phyloP scores from a whole-genome alignment of 768 basidiomycete genomes.

The Auricularia auricula-judae region DNA sequence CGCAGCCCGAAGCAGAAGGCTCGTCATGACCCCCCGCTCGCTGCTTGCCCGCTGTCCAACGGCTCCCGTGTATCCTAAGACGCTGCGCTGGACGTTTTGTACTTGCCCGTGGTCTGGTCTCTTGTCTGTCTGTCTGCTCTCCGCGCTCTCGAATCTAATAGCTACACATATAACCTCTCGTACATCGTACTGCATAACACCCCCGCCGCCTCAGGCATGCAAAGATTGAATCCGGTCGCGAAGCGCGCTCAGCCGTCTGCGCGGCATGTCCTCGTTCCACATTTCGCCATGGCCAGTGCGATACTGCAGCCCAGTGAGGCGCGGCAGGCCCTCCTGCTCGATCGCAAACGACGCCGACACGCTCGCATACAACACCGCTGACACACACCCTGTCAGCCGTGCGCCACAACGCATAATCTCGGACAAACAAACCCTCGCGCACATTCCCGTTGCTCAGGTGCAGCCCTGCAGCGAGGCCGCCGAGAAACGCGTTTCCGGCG shows the following conservation, averaged over 20 bases:
- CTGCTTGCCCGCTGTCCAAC: constrained; percentile 22
- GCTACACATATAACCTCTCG: constrained; percentile 8
- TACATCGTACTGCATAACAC: neutral
- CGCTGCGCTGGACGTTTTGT: neutral
- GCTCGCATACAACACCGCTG: constrained; percentile 63
- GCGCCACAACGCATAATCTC: neutral
- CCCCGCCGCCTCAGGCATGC: neutral
- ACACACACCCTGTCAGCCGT: neutral
- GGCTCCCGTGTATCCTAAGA: constrained; percentile 1
- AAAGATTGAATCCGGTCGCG: constrained; percentile 26
- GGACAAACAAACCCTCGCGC: constrained; percentile 42
- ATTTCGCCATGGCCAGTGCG: constrained; percentile 15
- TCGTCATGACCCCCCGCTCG: constrained; percentile 30
- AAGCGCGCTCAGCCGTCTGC: constrained; percentile 43
- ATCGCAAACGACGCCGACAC: constrained; percentile 76
- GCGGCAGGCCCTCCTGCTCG: constrained; percentile 72
- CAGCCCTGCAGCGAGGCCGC: constrained; percentile 72
- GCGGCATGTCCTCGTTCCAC: constrained; percentile 69
- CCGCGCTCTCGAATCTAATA: neutral
- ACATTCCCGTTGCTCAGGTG: constrained; percentile 43
- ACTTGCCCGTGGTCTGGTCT: constrained; percentile 8
- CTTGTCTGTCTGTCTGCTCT: constrained; percentile 4
- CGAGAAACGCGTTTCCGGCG: constrained; percentile 85
- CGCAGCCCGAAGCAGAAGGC: neutral
- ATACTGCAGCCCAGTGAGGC: constrained; percentile 20